phyloP scores from a whole-genome alignment of 352 stramenopile species.

The Globisporangium lucens region DNA sequence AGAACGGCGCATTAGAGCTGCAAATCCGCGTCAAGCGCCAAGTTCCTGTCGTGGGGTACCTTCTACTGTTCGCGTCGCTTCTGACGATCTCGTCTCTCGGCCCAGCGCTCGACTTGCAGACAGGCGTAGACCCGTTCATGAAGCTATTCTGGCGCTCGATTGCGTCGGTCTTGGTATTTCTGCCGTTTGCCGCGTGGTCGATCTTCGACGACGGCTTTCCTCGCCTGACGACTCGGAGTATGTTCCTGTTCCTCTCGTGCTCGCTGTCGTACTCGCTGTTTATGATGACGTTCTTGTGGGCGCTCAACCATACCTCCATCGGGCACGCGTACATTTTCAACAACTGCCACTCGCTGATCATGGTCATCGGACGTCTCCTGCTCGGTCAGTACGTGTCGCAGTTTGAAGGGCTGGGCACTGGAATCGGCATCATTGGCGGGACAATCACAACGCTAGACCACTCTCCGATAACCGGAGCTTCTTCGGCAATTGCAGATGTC shows the following conservation, averaged over 20 bases:
- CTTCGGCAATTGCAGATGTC: conserved; percentile 33
- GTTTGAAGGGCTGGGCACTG: conserved; percentile 73
- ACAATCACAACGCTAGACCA: conserved; percentile 72
- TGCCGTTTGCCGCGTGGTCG: conserved; percentile 51
- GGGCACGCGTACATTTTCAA: conserved; percentile 87
- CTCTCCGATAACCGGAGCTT: conserved; percentile 17
- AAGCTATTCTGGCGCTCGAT: conserved; percentile 84
- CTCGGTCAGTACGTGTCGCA: conserved; percentile 64
- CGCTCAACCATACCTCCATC: conserved; percentile 73
- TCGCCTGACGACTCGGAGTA: conserved; percentile 49
- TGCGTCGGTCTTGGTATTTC: conserved; percentile 67
- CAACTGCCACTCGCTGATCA: conserved; percentile 82
- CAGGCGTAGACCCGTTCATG: conserved; percentile 72
- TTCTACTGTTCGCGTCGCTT: conserved; percentile 64
- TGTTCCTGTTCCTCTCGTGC: conserved; percentile 67
- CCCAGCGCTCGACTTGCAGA: conserved; percentile 65
- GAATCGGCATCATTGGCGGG: conserved; percentile 73
- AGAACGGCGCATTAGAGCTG: conserved; percentile 60
- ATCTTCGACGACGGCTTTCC: conserved; percentile 58
- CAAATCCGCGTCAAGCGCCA: conserved; percentile 74
- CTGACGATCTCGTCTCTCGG: conserved; percentile 78
- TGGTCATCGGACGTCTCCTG: conserved; percentile 62
- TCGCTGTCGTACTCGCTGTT: conserved; percentile 74
- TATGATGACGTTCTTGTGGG: conserved; percentile 79
- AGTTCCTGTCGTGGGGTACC: conserved; percentile 73